These are phyloP conservation scores for Xylaria cubensis DNA, from an alignment of 495 filamentous ascomycete species.

Conservation along the genomic window DNA sequence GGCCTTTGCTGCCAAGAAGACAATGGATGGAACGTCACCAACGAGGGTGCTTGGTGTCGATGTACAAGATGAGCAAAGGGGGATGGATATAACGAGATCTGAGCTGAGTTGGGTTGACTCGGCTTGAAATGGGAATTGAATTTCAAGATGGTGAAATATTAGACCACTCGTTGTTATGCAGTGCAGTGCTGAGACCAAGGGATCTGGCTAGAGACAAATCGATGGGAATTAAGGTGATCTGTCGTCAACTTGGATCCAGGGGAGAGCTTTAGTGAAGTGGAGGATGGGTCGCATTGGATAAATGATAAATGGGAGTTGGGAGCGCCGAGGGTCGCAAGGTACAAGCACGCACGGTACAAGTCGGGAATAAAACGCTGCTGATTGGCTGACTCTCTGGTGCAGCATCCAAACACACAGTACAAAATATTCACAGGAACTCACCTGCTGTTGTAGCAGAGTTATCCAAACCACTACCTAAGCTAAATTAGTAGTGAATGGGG, in stretches of 20 bases:
- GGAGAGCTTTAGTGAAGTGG: constrained; percentile 4
- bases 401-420: background rate
- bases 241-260: constrained; percentile 23
- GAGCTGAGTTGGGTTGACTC: background rate
- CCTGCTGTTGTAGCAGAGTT: background rate
- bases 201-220: background rate
- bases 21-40: constrained; percentile 14
- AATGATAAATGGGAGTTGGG: constrained; percentile 8
- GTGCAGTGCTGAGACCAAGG: background rate
- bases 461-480: background rate
- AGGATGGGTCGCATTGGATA: constrained; percentile 6
- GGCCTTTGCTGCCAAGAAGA: constrained; percentile 22
- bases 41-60: constrained; percentile 10
- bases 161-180: background rate
- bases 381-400: background rate
- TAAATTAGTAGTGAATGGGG: background rate
- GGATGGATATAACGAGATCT: background rate
- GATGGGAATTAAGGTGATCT: constrained; percentile 24
- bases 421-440: background rate
- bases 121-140: constrained; percentile 2
- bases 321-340: background rate
- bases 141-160: background rate
- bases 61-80: background rate
- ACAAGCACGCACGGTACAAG: background rate
- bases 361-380: background rate